A percentile compares a stretch with the other conserved stretches of the same genome.
Evolutionary conservation across 2,329 filamentous ascomycete genomes (phyloP).

Genomic region (Xylariaceae sp.): DNA sequence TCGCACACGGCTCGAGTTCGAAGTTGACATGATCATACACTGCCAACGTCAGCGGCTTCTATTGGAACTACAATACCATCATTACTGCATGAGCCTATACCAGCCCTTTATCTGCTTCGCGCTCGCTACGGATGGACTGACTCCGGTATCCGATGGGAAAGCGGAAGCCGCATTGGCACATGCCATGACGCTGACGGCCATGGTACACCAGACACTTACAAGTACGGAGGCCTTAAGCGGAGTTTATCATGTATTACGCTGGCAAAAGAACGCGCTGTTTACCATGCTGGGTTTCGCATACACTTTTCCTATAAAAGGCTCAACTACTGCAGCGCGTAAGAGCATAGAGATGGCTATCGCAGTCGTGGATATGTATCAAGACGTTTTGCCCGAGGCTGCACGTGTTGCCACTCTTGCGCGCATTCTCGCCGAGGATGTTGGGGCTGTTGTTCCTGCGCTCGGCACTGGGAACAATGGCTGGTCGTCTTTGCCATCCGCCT

Average conservation of each 20-base stretch:
- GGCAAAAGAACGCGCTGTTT: constrained; percentile 21
- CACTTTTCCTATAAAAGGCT: constrained; percentile 12
- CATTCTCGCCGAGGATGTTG: constrained; percentile 8
- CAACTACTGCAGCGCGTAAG: neutral
- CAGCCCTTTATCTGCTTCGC: constrained; percentile 20
- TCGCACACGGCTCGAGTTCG: constrained; percentile 11
- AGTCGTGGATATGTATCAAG: constrained; percentile 6
- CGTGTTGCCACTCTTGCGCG: constrained; percentile 2
- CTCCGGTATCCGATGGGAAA: constrained; percentile 13
- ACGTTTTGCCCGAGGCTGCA: constrained; percentile 10
- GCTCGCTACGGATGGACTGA: neutral
- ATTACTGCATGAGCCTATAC: constrained; percentile 17
- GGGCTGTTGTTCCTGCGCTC: neutral
- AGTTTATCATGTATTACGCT: constrained; percentile 17
- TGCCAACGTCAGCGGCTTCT: constrained; percentile 21
- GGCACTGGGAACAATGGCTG: too few relatives aligned
- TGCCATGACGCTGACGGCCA: constrained; percentile 18
- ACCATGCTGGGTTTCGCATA: constrained; percentile 21
- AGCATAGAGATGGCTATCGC: constrained; percentile 14
- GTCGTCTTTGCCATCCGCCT: neutral
- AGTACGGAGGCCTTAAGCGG: constrained; percentile 14
- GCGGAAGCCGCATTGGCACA: constrained; percentile 12
- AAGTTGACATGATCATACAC: constrained; percentile 12
- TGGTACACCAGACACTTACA: constrained; percentile 16
- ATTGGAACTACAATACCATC: constrained; percentile 21